Evolutionary conservation across 495 filamentous ascomycete genomes (phyloP), one percentile per base, ranked within the genome.

Genomic region (Bryoglossum gracile): DNA sequence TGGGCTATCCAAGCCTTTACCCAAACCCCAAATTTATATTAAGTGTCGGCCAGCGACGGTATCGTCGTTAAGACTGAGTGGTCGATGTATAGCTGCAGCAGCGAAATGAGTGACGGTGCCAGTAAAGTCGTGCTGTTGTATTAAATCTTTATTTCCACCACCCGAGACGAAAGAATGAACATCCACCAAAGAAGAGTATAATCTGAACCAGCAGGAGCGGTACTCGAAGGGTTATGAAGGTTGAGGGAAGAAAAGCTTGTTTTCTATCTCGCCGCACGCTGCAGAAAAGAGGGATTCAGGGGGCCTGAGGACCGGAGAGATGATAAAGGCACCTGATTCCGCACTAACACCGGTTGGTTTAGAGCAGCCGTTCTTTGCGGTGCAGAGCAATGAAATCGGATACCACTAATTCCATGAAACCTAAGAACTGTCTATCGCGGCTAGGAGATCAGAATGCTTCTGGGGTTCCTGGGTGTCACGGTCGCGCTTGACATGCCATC

Each of bases 151-250:
- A 53, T 32, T 41, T 39, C 44, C 35, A 34, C 44, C 43, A 22
- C 30, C 26, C 38, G 40, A 45, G 51, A 6, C 23, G 39, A 60
- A 56, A 39, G 57, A 56, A 53, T 51, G 54, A 30, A 50, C 34
- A 33, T 50, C 53, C 49, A 63, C 57, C 50, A 66, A 58, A 62
- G 51, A 71, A 75, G 73, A 67, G 67, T 75, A 66, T 58, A 69
- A 66, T 74, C 74, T 77, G 74, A 77, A 65, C 74, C 74, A 77
- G 74, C 74, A 77, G 74, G 62, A 66, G 58, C 60, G 21, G 50
- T 63, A 56, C n/a, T n/a, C n/a, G n/a, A n/a, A n/a, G n/a, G n/a
- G 52, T 56, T 63, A 73, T 63, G 43, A 54, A 65, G 62, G 60
- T 64, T 59, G 58, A 61, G 47, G n/a, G 64, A 62, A 58, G 65